phyloP scores from a whole-genome alignment of 768 basidiomycete species.

The Suillus tomentosus region DNA sequence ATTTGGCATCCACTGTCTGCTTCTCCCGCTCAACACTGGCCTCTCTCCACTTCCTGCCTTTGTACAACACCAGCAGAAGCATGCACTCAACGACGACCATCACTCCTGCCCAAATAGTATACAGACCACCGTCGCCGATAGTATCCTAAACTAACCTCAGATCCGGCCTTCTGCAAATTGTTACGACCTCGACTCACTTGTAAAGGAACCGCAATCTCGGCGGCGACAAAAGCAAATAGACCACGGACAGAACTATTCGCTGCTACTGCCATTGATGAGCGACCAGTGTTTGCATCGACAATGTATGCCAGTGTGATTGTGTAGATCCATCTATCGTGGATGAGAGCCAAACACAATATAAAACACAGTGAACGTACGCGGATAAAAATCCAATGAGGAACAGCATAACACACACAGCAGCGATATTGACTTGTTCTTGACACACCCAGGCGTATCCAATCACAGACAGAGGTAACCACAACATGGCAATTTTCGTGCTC shows the following conservation, averaged over 20 bases:
- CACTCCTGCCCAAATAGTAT: constrained; percentile 49
- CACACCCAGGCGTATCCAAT: constrained; percentile 79
- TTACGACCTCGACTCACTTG: constrained; percentile 35
- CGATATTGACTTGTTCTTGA: constrained; percentile 60
- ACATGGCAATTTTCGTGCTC: constrained; percentile 60
- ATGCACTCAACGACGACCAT: constrained; percentile 53
- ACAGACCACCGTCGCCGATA: constrained; percentile 33
- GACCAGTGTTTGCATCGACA: constrained; percentile 82
- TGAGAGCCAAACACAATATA: background rate
- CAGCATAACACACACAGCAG: constrained; percentile 69
- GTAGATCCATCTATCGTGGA: constrained; percentile 50
- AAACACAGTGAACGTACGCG: constrained; percentile 46
- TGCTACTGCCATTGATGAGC: constrained; percentile 77
- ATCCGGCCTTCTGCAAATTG: background rate
- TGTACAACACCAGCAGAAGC: constrained; percentile 57
- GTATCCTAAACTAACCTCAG: background rate
- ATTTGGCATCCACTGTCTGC: constrained; percentile 6
- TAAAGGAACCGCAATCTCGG: constrained; percentile 76
- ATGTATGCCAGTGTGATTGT: constrained; percentile 77
- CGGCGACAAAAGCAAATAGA: constrained; percentile 62
- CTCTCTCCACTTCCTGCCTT: constrained; percentile 63
- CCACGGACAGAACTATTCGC: constrained; percentile 79
- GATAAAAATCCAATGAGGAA: constrained; percentile 72
- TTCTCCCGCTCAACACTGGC: constrained; percentile 47
- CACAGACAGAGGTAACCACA: constrained; percentile 53